Evolutionary conservation across 2,329 filamentous ascomycete genomes (phyloP).

Genomic region (Fusarium acutatum): DNA sequence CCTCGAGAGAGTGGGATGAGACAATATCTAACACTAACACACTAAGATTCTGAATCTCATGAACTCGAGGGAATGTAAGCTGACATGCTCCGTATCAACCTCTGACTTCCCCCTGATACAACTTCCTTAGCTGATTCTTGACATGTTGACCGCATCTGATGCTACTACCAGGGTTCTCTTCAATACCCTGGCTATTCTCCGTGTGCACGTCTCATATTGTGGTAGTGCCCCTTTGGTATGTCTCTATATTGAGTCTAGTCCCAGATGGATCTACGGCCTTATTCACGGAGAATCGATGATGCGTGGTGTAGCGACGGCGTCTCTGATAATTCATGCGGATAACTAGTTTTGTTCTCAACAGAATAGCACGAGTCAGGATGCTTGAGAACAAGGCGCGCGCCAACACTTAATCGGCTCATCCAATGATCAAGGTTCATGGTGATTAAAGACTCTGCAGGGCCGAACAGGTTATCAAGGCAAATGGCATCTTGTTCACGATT

Average conservation of each 20-base stretch:
- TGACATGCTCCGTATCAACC: constrained; percentile 23
- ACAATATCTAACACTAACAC: constrained; percentile 23
- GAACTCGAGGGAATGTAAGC: background rate
- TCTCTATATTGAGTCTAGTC: constrained; percentile 4
- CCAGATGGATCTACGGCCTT: constrained; percentile 36
- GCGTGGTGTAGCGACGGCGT: background rate
- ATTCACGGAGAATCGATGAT: constrained; percentile 28
- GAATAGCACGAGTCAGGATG: constrained; percentile 21
- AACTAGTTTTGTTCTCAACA: constrained; percentile 25
- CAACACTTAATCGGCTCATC: constrained; percentile 8
- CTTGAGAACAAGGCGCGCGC: constrained; percentile 11
- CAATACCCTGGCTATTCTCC: constrained; percentile 36
- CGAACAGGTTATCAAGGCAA: background rate
- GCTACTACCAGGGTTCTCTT: constrained; percentile 25
- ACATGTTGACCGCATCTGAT: constrained; percentile 39
- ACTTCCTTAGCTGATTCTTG: background rate
- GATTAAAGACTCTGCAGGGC: constrained; percentile 13
- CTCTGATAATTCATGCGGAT: constrained; percentile 19
- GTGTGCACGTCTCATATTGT: constrained; percentile 41
- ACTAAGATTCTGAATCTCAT: constrained; percentile 15
- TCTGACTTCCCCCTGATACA: constrained; percentile 19
- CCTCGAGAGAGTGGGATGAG: constrained; percentile 26
- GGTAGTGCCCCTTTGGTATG: constrained; percentile 17
- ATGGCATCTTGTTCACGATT: background rate
- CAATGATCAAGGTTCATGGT: constrained; percentile 15